phyloP scores from a whole-genome alignment of 1,139 yeast genomes.

The Sugiyamaella pinicola region DNA sequence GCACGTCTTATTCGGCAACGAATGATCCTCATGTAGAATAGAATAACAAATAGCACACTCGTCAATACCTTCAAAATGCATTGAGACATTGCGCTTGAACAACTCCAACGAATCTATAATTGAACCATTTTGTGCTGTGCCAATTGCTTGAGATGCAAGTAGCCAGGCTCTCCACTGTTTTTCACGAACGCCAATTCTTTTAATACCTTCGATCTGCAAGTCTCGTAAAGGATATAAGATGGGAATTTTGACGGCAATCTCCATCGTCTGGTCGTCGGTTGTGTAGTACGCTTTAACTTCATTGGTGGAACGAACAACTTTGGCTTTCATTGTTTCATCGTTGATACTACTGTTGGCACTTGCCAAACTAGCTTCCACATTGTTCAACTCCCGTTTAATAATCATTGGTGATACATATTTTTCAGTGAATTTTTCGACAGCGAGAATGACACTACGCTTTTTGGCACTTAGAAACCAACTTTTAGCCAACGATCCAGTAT shows the following conservation, averaged over 20 bases:
- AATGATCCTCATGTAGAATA: slow-evolving; percentile 84
- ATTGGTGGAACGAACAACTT: slow-evolving; percentile 60
- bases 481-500: slow-evolving; percentile 68
- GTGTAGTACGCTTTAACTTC: slow-evolving; percentile 75
- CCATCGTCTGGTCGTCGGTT: slow-evolving; percentile 88
- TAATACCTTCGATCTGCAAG: slow-evolving; percentile 73
- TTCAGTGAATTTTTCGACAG: slow-evolving; percentile 64
- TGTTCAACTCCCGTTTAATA: slow-evolving; percentile 58
- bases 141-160: slow-evolving; percentile 81
- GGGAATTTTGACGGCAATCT: slow-evolving; percentile 74
- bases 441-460: slow-evolving; percentile 57
- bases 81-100: slow-evolving; percentile 74
- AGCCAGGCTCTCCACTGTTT: slow-evolving; percentile 96
- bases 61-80: slow-evolving; percentile 85
- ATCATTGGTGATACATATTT: slow-evolving; percentile 65
- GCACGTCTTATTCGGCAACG: slow-evolving; percentile 87
- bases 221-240: slow-evolving; percentile 71
- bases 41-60: slow-evolving; percentile 97
- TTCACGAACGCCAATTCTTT: slow-evolving; percentile 86
- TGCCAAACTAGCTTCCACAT: slow-evolving; percentile 47
- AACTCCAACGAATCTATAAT: slow-evolving; percentile 79
- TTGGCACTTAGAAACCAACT: slow-evolving; percentile 70
- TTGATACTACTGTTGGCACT: slow-evolving; percentile 32
- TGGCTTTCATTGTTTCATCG: slow-evolving; percentile 49
- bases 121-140: slow-evolving; percentile 73